Evolutionary conservation across 768 basidiomycete species (phyloP), one percentile per base, ranked within the genome.

Genomic region (Gloeopeniophorella convolvens): DNA sequence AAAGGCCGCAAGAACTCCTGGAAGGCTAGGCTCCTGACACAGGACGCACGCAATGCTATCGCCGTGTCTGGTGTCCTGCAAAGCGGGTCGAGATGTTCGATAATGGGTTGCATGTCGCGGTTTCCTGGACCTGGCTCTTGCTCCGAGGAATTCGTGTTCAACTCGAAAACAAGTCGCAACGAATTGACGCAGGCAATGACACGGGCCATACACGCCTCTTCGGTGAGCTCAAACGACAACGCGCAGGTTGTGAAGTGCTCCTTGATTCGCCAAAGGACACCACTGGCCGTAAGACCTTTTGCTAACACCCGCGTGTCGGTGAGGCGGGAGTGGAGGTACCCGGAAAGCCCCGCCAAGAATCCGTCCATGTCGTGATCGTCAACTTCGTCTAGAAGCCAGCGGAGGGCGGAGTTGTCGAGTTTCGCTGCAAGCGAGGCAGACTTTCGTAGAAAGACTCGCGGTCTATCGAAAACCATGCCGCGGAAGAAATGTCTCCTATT

Each of bases 301-400:
- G 20, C 26, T 27, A 51, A 23, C 7, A 23, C 18, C 13, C 20
- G 12, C 11, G 11, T 21, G 8, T 42, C n/a, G 12, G 50, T 46
- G 27, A 30, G 39, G 32, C 4, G n/a, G 5, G 50, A 46, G n/a
- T 40, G 26, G 18, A 51, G 40, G 13, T 51, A 51, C 16, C 50
- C 50, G 6, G 44, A 39, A n/a, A 51, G 50, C 6, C 44, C 45
- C 41, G 40, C 45, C 12, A 46, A 34, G 34, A 46, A 51, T 13
- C 34, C 42, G 45, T 51, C 44, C 50, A 51, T 51, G 16, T 46
- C 45, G 7, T 2, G 13, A 40, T 51, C 45, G 26, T 21, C 46
- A 21, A 51, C 45, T 24, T 51, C 50, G 15, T 46, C 4, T 21
- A 51, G 41, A 16, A 51, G 37, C 50, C 50, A 51, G 10, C 30